These are phyloP conservation scores for Fonsecaea erecta DNA, from an alignment of 2,329 filamentous ascomycete genomes.

Conservation along the genomic window DNA sequence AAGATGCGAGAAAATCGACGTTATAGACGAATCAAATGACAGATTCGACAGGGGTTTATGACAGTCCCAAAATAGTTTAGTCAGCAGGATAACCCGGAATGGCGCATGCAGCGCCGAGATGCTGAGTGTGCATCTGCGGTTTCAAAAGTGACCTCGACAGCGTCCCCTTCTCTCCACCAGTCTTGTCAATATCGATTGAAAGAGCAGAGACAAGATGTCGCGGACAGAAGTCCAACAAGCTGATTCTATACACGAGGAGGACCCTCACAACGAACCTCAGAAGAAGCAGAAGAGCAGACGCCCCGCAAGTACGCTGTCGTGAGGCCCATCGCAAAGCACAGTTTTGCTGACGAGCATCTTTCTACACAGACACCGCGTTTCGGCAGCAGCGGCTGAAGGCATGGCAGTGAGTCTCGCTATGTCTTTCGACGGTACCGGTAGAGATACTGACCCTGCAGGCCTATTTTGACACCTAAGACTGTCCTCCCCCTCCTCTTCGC, in stretches of 20 bases:
- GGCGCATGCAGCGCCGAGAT: conserved; percentile 9
- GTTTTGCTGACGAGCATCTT: conserved; percentile 22
- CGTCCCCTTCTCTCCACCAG: conserved; percentile 12
- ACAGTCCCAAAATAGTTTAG: conserved; percentile 19
- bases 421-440: conserved; percentile 29
- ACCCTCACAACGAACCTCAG: conserved; percentile 51
- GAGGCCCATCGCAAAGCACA: background rate
- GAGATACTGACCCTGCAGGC: conserved; percentile 58
- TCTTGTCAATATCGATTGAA: background rate
- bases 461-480: conserved; percentile 93
- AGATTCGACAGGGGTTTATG: conserved; percentile 33
- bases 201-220: conserved; percentile 45
- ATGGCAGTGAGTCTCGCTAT: conserved; percentile 77
- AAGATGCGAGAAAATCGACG: conserved; percentile 28
- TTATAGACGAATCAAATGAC: conserved; percentile 24
- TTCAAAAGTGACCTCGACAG: background rate
- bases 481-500: conserved; percentile 89
- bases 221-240: conserved; percentile 47
- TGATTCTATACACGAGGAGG: conserved; percentile 52
- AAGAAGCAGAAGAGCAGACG: conserved; percentile 90
- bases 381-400: conserved; percentile 95
- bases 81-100: conserved; percentile 17
- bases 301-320: conserved; percentile 72
- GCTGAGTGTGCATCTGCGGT: conserved; percentile 17
- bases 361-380: conserved; percentile 81